Percentiles rank a stretch among this genome's conserved stretches.
Evolutionary conservation across 495 filamentous ascomycete genomes (phyloP).

Genomic region (Clohesyomyces aquaticus): DNA sequence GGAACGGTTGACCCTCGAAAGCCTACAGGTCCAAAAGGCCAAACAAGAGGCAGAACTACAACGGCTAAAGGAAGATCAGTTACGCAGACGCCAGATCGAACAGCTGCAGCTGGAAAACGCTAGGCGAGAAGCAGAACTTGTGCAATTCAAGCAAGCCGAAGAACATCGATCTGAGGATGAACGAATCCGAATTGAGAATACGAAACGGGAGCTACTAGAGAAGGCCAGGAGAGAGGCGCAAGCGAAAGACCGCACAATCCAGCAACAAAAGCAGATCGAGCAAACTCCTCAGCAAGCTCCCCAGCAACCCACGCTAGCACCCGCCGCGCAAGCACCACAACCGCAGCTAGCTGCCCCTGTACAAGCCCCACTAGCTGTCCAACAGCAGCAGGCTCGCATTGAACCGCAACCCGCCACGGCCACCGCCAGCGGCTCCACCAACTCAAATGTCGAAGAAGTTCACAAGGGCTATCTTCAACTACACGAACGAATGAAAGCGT

Average conservation of each 20-base stretch:
- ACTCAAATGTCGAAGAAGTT: constrained; percentile 48
- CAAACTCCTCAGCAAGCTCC: not conserved
- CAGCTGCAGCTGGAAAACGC: constrained; percentile 23
- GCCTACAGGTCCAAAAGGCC: constrained; percentile 34
- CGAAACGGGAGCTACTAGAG: constrained; percentile 18
- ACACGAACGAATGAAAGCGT: constrained; percentile 71
- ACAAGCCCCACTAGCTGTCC: not conserved
- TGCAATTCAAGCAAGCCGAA: constrained; percentile 21
- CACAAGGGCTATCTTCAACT: constrained; percentile 69
- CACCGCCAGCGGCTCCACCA: constrained; percentile 25
- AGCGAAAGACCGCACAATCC: constrained; percentile 14
- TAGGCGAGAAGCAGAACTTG: constrained; percentile 20
- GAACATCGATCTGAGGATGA: constrained; percentile 3
- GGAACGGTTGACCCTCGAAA: constrained; percentile 1
- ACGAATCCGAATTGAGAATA: constrained; percentile 1
- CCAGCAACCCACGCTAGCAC: not conserved
- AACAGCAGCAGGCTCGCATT: not conserved
- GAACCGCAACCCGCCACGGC: not conserved
- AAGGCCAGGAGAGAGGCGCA: constrained; percentile 36
- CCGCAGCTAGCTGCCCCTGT: not conserved
- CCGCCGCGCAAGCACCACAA: not conserved
- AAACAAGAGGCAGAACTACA: constrained; percentile 37
- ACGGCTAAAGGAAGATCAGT: too few species aligned
- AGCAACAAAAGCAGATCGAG: constrained; percentile 2
- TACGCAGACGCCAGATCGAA: not conserved